These are phyloP conservation scores for Phaffia rhodozyma DNA, from an alignment of 1,284 basidiomycete genomes.

Conservation along the genomic window DNA sequence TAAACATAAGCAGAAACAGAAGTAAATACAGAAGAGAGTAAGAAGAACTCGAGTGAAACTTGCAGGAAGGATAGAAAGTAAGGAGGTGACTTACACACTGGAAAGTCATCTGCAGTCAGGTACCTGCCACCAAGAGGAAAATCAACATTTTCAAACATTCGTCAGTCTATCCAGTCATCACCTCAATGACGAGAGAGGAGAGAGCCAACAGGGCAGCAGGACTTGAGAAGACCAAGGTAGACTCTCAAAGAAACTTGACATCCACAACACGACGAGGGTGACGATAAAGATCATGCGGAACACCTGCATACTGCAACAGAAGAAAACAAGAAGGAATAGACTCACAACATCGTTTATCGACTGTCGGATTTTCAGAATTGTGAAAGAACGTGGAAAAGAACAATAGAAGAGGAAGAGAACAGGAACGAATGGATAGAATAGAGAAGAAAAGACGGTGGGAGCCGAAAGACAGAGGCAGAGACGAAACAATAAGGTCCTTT, in stretches of 20 bases:
- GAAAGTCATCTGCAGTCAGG: constrained; percentile 64
- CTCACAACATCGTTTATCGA: neutral
- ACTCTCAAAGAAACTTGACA: too few species aligned
- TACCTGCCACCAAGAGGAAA: constrained; percentile 34
- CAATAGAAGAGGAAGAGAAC: too few species aligned
- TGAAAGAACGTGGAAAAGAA: too few species aligned
- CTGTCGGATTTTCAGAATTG: too few species aligned
- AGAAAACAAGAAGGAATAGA: neutral
- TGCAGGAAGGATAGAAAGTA: constrained; percentile 7
- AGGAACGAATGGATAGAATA: too few species aligned
- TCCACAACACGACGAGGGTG: too few species aligned
- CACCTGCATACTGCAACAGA: neutral
- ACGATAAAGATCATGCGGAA: neutral
- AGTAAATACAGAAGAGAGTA: neutral
- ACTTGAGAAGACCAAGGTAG: too few species aligned
- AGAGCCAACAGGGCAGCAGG: too few species aligned
- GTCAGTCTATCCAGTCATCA: neutral
- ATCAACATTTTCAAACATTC: neutral
- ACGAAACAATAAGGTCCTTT: too few species aligned
- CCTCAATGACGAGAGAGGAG: too few species aligned
- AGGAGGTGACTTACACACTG: constrained; percentile 48
- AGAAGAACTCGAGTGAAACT: neutral
- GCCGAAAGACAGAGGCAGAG: too few species aligned
- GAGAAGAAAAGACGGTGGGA: too few species aligned
- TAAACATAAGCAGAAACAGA: neutral